These are phyloP conservation scores for Mycena galericulata DNA, from an alignment of 768 basidiomycete species.

Conservation along the genomic window DNA sequence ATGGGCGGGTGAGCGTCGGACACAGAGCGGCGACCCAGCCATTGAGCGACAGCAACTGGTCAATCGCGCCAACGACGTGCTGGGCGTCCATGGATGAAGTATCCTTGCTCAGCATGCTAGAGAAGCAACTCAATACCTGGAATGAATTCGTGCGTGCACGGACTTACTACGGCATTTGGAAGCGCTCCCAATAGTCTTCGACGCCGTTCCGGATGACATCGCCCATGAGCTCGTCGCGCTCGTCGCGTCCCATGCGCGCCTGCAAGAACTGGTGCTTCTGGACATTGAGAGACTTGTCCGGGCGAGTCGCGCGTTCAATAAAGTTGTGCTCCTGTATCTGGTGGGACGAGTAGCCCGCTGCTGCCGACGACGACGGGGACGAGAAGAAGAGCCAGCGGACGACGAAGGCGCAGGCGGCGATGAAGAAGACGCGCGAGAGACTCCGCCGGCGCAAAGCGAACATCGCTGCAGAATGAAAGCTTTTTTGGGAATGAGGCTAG, in stretches of 20 bases:
- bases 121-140: constrained; percentile 2
- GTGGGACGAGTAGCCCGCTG: constrained; percentile 40
- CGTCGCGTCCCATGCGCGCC: constrained; percentile 88
- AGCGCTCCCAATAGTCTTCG: constrained; percentile 91
- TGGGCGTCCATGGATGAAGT: constrained; percentile 93
- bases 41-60: constrained; percentile 94
- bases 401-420: constrained; percentile 49
- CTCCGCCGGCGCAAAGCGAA: constrained; percentile 62
- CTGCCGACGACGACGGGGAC: constrained; percentile 39
- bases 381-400: constrained; percentile 54
- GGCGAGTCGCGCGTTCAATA: constrained; percentile 64
- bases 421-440: constrained; percentile 56
- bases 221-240: constrained; percentile 83
- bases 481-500: too few species aligned
- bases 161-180: constrained; percentile 90
- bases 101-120: constrained; percentile 85
- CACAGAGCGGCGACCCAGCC: constrained; percentile 99
- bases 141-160: constrained; percentile 8
- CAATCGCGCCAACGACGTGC: constrained; percentile 88
- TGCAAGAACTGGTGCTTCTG: constrained; percentile 92
- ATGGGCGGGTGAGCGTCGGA: constrained; percentile 93
- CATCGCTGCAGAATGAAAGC: constrained; percentile 15
- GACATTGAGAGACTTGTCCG: constrained; percentile 87
- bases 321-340: constrained; percentile 65
- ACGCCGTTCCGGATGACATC: constrained; percentile 82